Conservation (phyloP, 208 protist species). For the Leishmania arabica region DNA sequence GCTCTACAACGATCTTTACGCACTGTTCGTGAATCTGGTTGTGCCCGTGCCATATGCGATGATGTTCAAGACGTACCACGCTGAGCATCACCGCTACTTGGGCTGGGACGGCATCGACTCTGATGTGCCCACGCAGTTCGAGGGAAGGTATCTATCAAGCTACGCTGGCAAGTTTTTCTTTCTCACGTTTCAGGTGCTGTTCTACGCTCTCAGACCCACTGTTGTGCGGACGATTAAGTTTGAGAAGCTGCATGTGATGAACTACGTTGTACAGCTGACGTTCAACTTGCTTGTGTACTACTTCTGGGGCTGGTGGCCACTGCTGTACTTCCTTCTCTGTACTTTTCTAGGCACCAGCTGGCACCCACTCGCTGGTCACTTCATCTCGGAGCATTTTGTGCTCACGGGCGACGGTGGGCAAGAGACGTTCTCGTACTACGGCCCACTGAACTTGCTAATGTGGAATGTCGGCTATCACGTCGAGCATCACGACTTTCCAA, state of each 20-base stretch:
- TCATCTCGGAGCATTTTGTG: conserved; percentile 94
- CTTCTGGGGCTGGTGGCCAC: conserved; percentile 57
- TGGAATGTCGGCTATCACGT: conserved; percentile 97
- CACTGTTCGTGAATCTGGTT: conserved; percentile 86
- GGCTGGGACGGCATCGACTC: conserved; percentile 87
- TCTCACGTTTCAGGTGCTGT: conserved; percentile 87
- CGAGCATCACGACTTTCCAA: conserved; percentile 98
- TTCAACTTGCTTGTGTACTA: conserved; percentile 49
- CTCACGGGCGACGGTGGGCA: conserved; percentile 70
- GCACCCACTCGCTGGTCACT: conserved; percentile 92
- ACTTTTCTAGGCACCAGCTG: conserved; percentile 84
- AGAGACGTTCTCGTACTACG: conserved; percentile 98
- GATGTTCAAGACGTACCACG: conserved; percentile 94
- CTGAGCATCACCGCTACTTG: conserved; percentile 93
- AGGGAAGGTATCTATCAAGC: conserved; percentile 69
- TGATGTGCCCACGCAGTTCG: conserved; percentile 86
- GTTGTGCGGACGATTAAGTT: conserved; percentile 69
- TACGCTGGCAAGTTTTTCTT: conserved; percentile 81
- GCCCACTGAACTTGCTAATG: conserved; percentile 86
- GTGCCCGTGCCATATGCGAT: conserved; percentile 90
- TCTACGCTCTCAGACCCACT: conserved; percentile 89
- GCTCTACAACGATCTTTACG: conserved; percentile 81
- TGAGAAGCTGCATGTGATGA: conserved; percentile 55
- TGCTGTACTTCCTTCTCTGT: conserved; percentile 81
- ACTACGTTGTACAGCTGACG: conserved; percentile 49